Conservation (phyloP, 2,329 filamentous ascomycete genomes). For the Thermomyces lanuginosus region DNA sequence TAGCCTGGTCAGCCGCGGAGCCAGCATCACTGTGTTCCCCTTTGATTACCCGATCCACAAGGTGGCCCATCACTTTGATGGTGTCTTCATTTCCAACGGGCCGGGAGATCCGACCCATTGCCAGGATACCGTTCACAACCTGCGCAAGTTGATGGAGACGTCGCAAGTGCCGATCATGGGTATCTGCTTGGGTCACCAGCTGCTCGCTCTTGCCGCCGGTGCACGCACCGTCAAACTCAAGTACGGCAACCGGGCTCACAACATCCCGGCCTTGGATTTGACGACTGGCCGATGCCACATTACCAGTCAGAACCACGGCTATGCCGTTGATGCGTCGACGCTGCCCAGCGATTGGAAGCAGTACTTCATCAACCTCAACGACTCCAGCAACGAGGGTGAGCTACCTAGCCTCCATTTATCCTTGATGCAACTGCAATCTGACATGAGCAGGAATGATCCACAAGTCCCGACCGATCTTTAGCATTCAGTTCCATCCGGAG, state of each 20-base stretch:
- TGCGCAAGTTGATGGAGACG: conserved; percentile 75
- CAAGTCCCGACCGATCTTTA: conserved; percentile 90
- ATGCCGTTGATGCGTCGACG: conserved; percentile 75
- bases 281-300: conserved; percentile 97
- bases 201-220: conserved; percentile 76
- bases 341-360: conserved; percentile 82
- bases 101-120: conserved; percentile 97
- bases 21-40: conserved; percentile 85
- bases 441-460: conserved; percentile 77
- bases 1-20: conserved; percentile 78
- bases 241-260: conserved; percentile 97
- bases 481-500: conserved; percentile 96
- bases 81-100: conserved; percentile 97
- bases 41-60: conserved; percentile 98
- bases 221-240: conserved; percentile 92
- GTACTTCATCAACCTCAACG: conserved; percentile 97
- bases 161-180: conserved; percentile 90
- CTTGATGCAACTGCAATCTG: conserved; percentile 6
- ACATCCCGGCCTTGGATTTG: conserved; percentile 88
- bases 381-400: conserved; percentile 80
- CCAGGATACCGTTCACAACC: conserved; percentile 83
- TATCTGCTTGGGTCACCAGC: conserved; percentile 94
- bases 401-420: conserved; percentile 3
- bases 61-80: conserved; percentile 92
- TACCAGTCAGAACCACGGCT: conserved; percentile 96